Evolutionary conservation across 441 rosid species (phyloP).

Genomic region (Capsella rubella): DNA sequence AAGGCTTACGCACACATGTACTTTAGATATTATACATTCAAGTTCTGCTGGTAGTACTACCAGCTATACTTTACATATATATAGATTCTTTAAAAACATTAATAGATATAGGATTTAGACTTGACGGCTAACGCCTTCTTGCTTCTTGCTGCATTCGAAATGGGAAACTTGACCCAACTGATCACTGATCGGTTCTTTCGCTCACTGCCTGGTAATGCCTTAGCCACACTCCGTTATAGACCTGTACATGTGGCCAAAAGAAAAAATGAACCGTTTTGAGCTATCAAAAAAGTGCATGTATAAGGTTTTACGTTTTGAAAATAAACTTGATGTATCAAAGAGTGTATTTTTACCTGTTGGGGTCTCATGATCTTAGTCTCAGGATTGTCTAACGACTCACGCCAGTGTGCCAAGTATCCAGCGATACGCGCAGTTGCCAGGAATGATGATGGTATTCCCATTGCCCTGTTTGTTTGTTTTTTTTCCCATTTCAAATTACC

Average conservation of each 20-base stretch:
- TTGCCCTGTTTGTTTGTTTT: conserved; percentile 60
- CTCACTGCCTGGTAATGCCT: conserved; percentile 71
- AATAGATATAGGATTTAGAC: too few species aligned
- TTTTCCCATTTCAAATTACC: not conserved
- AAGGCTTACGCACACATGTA: too few species aligned
- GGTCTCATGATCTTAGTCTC: conserved; percentile 99
- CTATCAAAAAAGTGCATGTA: not conserved
- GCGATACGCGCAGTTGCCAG: conserved; percentile 92
- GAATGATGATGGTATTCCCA: conserved; percentile 77
- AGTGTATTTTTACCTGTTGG: conserved; percentile 67
- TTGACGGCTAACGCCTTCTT: too few species aligned
- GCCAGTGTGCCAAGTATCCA: conserved; percentile 96
- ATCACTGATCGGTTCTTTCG: conserved; percentile 61
- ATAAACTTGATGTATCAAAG: not conserved
- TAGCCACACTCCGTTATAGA: conserved; percentile 87
- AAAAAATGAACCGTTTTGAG: not conserved
- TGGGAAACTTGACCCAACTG: conserved; percentile 66
- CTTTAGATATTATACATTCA: too few species aligned
- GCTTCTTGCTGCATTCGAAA: conserved; percentile 69
- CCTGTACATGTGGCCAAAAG: conserved; percentile 47
- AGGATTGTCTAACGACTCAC: conserved; percentile 97
- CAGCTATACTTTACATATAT: too few species aligned
- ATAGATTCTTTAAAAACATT: too few species aligned
- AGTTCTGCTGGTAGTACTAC: too few species aligned
- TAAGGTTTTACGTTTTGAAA: not conserved